Base-by-base conservation (phyloP, 2,329 filamentous ascomycete genomes). In the Pestalotiopsis sp. region DNA sequence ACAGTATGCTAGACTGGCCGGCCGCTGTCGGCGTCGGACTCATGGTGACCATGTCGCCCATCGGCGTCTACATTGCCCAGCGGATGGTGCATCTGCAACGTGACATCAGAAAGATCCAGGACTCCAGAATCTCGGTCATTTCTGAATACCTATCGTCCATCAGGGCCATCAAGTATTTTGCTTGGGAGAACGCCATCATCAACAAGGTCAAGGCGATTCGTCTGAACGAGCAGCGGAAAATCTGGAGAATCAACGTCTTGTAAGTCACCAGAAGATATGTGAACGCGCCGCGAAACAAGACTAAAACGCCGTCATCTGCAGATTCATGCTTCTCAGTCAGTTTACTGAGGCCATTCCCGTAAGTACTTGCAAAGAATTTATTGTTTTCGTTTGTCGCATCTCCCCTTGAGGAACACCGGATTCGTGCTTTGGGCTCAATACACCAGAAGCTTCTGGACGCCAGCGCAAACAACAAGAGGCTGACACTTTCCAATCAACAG, bases 81-180 rank as follows among this genome's bases (percentile, higher is more conserved):
- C 77, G 78, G 52, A 88, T 89, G 81, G 83, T 83, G 65, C 79
- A 77, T 41, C 81, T 84, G 25, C 85, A 89, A 74, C 82, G 82
- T 56, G 80, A 82, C n/a, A 85, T 87, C 62, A 85, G 86, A 70
- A 82, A 83, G 67, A 84, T 86, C 25, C 87, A 89, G 62, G 87
- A 90, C 73, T 80, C 82, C 17, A 84, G 88, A 31, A 86, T 90
- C 67, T 88, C 87, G 1, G 82, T 87, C 23, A 84, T 89, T 20
- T 85, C 86, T 1, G 87, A 90, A 72, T 89, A 89, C 71, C 80
- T 90, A 31, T 79, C 83, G 31, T 88, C 87, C 7, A 89, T 90
- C 68, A 83, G 85, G 12, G 86, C 85, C 17, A 84, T 90, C 77
- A 90, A 90, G 73, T 89, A 89, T 72, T 89, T 90, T 75, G 85